Conservation (phyloP, 1,284 basidiomycete species). For the Melanopsichium pennsylvanicum region DNA sequence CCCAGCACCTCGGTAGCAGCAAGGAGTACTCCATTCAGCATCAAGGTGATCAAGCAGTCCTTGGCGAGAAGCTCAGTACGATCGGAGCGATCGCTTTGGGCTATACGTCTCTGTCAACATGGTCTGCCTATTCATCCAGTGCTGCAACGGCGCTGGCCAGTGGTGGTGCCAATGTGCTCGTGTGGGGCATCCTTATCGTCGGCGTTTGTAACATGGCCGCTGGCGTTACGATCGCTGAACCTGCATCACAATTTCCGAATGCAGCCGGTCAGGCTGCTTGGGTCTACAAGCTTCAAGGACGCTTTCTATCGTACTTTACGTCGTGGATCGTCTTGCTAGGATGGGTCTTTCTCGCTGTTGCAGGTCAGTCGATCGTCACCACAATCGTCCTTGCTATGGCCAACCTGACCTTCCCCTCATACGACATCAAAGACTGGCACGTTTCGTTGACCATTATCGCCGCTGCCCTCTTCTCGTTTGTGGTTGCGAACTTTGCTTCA, state of each 20-base stretch:
- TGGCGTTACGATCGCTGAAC: constrained; percentile 16
- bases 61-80: constrained; percentile 24
- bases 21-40: neutral
- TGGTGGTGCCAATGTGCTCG: constrained; percentile 36
- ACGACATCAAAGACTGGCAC: constrained; percentile 11
- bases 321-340: constrained; percentile 28
- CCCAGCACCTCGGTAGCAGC: too few species aligned
- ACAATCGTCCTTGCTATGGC: constrained; percentile 33
- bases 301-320: constrained; percentile 14
- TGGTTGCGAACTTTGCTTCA: constrained; percentile 8
- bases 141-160: constrained; percentile 17
- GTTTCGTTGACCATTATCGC: constrained; percentile 4
- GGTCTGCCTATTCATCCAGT: constrained; percentile 26
- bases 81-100: constrained; percentile 22
- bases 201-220: constrained; percentile 26
- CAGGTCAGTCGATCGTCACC: constrained; percentile 13
- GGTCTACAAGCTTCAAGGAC: constrained; percentile 16
- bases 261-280: constrained; percentile 21
- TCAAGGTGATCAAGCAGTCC: neutral
- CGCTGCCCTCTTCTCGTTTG: constrained; percentile 2
- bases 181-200: constrained; percentile 28
- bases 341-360: constrained; percentile 19
- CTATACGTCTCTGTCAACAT: constrained; percentile 22
- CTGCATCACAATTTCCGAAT: constrained; percentile 13
- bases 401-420: constrained; percentile 17